phyloP scores from a whole-genome alignment of 345 rosid species.

The Abelmoschus esculentus region DNA sequence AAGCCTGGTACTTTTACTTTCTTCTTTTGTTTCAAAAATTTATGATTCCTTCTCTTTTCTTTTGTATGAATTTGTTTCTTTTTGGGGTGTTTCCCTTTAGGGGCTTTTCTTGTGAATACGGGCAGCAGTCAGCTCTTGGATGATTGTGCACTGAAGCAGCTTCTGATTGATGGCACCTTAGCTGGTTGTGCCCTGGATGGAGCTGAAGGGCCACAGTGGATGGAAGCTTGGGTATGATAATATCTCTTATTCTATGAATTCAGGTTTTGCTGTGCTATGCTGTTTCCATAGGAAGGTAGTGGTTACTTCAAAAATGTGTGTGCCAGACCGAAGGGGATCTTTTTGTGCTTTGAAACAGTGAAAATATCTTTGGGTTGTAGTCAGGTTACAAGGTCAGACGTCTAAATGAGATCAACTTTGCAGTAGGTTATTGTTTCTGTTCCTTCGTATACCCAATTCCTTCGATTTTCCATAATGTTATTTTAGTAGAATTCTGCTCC shows the following conservation, averaged over 20 bases:
- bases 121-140: conserved; percentile 94
- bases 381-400: not conserved
- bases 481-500: no score
- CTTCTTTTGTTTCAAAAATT: not conserved
- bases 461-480: no score
- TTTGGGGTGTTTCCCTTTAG: conserved; percentile 24
- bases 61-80: not conserved
- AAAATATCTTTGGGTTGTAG: not conserved
- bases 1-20: conserved; percentile 61
- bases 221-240: conserved; percentile 98
- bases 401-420: no score
- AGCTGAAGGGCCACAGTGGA: conserved; percentile 99
- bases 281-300: not conserved
- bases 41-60: conserved; percentile 4
- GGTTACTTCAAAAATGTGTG: no score
- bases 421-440: no score
- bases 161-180: conserved; percentile 83
- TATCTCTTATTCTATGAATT: conserved; percentile 11
- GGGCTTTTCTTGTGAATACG: conserved; percentile 95
- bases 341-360: no score
- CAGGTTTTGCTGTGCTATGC: not conserved
- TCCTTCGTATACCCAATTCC: no score
- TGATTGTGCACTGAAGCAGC: conserved; percentile 89
- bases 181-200: conserved; percentile 99
- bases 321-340: no score